Evolutionary conservation across 345 rosid genomes (phyloP), one percentile per base, ranked within the genome.

Genomic region (Orychophragmus violaceus): DNA sequence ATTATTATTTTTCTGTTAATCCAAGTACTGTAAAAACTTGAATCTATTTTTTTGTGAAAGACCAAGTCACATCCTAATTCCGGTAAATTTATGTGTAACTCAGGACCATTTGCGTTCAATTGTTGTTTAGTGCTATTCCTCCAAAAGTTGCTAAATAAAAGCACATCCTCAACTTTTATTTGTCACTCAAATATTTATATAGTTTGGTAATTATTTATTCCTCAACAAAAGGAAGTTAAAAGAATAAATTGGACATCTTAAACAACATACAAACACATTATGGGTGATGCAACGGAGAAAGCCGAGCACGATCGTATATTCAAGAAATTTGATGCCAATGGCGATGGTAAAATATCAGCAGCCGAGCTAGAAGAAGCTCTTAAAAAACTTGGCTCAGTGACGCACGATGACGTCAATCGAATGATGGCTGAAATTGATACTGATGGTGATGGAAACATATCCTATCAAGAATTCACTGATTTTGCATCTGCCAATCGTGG

Each of bases 351-450:
- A 28, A 93, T 92, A 71, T 92, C 96, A 0, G 74, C 89, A 11
- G 0, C 85, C 0, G 93, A 89, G 82, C 85, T 92, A 0, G 93
- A 88, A 0, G 90, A 87, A 0, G 76, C 93, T 46, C 67, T 87
- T 62, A 83, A 86, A 80, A 58, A 79, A 1, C 88, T 89, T 1
- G 87, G 87, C 2, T 80, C 89, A 0, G 87, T 85, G 62, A 79
- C 88, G 0, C 21, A 18, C 0, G 95, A 86, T 0, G 98, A 92
- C 41, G 23, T 86, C 22, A 78, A 64, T 10, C 76, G 84, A 8
- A 92, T 89, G 98, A 92, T 92, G 97, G 80, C 78, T 0, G 97
- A 89, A 76, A 88, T 93, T 22, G 98, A 93, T 66, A 88, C 92
- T 0, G 88, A 93, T 27, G 97, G 97, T 2, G 96, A 86, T 52